Evolutionary conservation across 371 early-diverging fungal species (phyloP), one percentile per base, ranked within the genome.

Genomic region (Enteropsectra breve): DNA sequence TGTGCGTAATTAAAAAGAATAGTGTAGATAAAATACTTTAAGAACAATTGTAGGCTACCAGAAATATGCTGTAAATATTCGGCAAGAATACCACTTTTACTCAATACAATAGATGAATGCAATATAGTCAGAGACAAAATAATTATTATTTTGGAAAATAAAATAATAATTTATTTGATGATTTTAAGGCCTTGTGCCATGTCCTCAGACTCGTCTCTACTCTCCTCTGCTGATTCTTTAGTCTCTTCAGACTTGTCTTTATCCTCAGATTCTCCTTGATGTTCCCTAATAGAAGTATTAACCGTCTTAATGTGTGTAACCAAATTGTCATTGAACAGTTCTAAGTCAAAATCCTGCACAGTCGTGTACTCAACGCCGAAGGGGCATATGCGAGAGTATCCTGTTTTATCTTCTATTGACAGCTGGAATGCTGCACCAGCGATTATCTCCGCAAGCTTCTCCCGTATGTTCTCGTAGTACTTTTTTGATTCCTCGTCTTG

Each of bases 301-400:
- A 38, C 40, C 40, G 11, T 11, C 8, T 8, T 38, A 38, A 38
- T 8, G 40, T 38, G n/a, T 38, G 40, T 38, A 38, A 38, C n/a
- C 11, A 38, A 38, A 1, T 55, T 30, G 2, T 75, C 73, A 34
- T 69, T 66, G 32, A 73, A 59, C 32, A 57, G 55, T 24, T 65
- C 57, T 38, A 73, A 30, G 33, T 33, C 54, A 11, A 33, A 21
- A 48, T 65, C 38, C n/a, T 61, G 56, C 11, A 52, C 34, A n/a
- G 69, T 60, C 32, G 64, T 37, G 45, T 67, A 36, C 21, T 60
- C 67, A 18, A 40, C 57, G 18, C 50, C 65, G 2, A 48, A 45
- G 8, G 62, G 56, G 0, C 65, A 65, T 40, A 76, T 56, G 49
- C 68, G 66, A 26, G 69, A 68, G 37, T 37, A 34, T 2, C 76